A percentile compares a stretch with the other conserved stretches of the same genome.
Evolutionary conservation across 1,139 yeast species (phyloP).

Genomic region (Pichia sp.): DNA sequence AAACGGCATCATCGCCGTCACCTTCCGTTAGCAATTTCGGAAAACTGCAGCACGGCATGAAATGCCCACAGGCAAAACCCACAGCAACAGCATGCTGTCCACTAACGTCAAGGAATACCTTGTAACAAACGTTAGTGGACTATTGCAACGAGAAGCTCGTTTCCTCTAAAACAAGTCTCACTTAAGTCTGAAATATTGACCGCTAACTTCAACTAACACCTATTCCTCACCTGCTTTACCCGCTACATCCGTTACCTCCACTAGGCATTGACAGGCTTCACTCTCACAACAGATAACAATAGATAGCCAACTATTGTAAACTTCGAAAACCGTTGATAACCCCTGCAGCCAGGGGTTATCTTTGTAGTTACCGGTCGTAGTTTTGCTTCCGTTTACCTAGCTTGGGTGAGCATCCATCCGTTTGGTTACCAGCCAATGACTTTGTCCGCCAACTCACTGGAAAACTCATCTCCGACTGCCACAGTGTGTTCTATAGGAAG

Average conservation of each 20-base stretch:
- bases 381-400: too few relatives aligned
- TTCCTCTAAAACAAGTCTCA: too few relatives aligned
- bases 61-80: neutral
- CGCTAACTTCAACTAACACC: conserved; percentile 9
- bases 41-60: neutral
- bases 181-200: neutral
- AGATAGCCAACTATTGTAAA: neutral
- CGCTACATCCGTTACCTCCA: neutral
- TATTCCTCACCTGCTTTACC: neutral
- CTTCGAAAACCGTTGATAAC: too few relatives aligned
- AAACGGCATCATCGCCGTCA: neutral
- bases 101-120: conserved; percentile 6
- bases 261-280: neutral
- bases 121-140: conserved; percentile 1
- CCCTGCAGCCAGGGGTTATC: too few relatives aligned
- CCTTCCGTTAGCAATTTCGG: neutral
- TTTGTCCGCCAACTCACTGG: too few relatives aligned
- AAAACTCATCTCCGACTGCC: neutral
- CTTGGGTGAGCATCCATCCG: too few relatives aligned
- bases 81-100: neutral
- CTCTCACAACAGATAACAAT: neutral
- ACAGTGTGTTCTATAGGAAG: neutral
- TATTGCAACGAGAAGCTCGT: neutral
- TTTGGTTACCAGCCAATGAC: too few relatives aligned
- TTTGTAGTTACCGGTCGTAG: too few relatives aligned